Evolutionary conservation across 208 protist genomes (phyloP), one percentile per base, ranked within the genome.

Genomic region (Trypanosoma cruzi): DNA sequence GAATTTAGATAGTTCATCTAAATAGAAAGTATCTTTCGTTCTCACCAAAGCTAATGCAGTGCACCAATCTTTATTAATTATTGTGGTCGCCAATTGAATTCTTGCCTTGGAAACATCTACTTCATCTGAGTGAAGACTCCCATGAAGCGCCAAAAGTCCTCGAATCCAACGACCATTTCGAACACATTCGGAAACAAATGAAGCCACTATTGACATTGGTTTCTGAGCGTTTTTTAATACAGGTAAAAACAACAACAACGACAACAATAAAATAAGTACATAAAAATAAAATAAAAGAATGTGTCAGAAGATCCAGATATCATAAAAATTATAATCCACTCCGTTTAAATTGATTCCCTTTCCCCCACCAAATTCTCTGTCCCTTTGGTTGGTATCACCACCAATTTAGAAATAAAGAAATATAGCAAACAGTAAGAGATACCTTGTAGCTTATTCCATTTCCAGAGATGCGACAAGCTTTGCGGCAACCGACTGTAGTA

Each of bases 171-270:
- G 82, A 60, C 88, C 88, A 22, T 61, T 65, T 3, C 54, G 58
- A 11, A 78, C 84, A 64, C 84, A 93, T 49, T 90, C 85, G 10
- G 81, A 57, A n/a, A 82, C 84, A 73, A 93, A 93, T 6, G 76
- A 74, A 13, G 82, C 54, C 14, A 90, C 75, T 56, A 81, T 75
- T 14, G 88, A 84, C 88, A 92, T 92, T 28, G 49, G 6, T 60
- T 54, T 22, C 53, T 32, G 1, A 49, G 20, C 20, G 26, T 31
- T 11, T 40, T 52, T 4, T 24, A 49, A 14, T 24, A n/a, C n/a
- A n/a, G n/a, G n/a, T n/a, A n/a, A n/a, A n/a, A n/a, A n/a, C n/a
- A n/a, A n/a, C n/a, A n/a, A n/a, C n/a, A n/a, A n/a, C n/a, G n/a
- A n/a, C n/a, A n/a, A n/a, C n/a, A n/a, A n/a, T 24, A 18, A 34